phyloP scores from a whole-genome alignment of 441 rosid genomes.

The Lepidium campestre region DNA sequence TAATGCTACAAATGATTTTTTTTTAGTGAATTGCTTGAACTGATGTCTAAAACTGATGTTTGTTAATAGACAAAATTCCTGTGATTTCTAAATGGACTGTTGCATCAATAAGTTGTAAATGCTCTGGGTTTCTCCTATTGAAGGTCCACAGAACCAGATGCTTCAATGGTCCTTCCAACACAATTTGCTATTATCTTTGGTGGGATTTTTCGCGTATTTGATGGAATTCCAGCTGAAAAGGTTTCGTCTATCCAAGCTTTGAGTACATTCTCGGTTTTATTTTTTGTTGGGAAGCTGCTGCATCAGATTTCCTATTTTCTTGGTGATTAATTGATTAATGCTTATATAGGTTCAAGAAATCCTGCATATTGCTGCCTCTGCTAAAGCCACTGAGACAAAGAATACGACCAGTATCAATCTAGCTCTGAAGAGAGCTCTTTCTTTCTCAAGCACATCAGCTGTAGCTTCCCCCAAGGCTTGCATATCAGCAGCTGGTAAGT shows the following conservation, averaged over 20 bases:
- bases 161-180: conserved; percentile 22
- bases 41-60: too few species aligned
- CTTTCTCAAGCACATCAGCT: conserved; percentile 57
- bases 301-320: background rate
- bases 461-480: conserved; percentile 20
- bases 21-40: too few species aligned
- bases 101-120: background rate
- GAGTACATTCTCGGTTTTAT: background rate
- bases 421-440: conserved; percentile 59
- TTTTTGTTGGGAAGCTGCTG: background rate
- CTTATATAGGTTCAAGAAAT: too few species aligned
- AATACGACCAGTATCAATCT: conserved; percentile 33
- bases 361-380: conserved; percentile 30
- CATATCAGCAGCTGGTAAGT: too few species aligned
- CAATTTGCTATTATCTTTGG: conserved; percentile 68
- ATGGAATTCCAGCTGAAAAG: conserved; percentile 59
- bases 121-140: background rate
- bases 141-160: conserved; percentile 28
- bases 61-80: too few species aligned
- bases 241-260: conserved; percentile 20
- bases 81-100: background rate
- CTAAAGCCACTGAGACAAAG: conserved; percentile 49
- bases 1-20: too few species aligned
- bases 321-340: background rate
- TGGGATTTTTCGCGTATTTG: conserved; percentile 61